A percentile compares a stretch with the other conserved stretches of the same genome.
Conservation (phyloP, 306 rosid genomes). For the Adenanthera pavonina region DNA sequence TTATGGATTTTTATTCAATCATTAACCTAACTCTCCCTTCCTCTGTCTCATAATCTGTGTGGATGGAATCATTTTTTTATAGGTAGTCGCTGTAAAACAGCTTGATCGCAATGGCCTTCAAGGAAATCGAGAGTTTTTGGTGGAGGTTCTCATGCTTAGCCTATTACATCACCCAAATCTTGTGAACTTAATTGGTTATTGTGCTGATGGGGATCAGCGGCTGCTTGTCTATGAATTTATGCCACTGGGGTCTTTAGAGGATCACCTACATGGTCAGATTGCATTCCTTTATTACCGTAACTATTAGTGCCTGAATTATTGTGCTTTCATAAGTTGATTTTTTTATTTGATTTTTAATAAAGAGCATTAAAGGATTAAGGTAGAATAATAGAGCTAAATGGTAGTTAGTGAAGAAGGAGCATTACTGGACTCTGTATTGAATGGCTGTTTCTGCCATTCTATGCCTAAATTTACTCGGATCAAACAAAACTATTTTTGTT, state of each 20-base stretch:
- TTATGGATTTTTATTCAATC: constrained; percentile 10
- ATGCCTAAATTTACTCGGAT: constrained; percentile 18
- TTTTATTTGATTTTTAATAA: constrained; percentile 14
- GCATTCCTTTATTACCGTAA: constrained; percentile 42
- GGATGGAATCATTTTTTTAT: constrained; percentile 46
- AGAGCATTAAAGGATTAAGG: background rate
- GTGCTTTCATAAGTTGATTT: constrained; percentile 20
- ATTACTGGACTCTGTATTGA: constrained; percentile 6
- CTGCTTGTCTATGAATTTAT: constrained; percentile 97
- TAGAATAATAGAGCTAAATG: constrained; percentile 26
- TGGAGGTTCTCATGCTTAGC: constrained; percentile 99
- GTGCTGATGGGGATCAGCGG: constrained; percentile 98
- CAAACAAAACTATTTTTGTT: constrained; percentile 19
- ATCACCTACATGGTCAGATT: constrained; percentile 93
- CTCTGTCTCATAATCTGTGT: constrained; percentile 25
- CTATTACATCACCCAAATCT: constrained; percentile 97
- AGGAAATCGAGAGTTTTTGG: constrained; percentile 97
- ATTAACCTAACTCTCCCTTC: constrained; percentile 2
- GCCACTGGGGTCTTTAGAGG: constrained; percentile 99
- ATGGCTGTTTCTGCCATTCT: constrained; percentile 11
- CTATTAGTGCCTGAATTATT: constrained; percentile 16
- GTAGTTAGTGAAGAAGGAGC: background rate
- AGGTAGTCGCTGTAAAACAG: constrained; percentile 99
- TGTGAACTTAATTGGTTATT: constrained; percentile 95
- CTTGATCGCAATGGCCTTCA: constrained; percentile 98